Evolutionary conservation across 2,329 filamentous ascomycete species (phyloP).

Genomic region (Davidsoniella virescens): DNA sequence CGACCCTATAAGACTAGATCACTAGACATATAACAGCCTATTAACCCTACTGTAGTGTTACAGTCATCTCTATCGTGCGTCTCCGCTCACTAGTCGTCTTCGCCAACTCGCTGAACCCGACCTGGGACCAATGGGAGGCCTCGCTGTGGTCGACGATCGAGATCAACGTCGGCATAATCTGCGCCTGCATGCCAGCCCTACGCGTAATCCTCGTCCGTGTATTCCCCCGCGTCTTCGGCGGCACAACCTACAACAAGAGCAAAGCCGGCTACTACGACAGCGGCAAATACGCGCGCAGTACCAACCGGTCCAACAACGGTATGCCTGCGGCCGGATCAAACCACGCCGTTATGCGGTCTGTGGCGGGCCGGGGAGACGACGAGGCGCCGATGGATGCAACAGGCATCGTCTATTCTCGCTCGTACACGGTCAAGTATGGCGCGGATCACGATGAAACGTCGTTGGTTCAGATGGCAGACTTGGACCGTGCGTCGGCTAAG

Average conservation of each 20-base stretch:
- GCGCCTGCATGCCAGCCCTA: slow-evolving; percentile 20
- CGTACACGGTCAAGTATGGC: slow-evolving; percentile 9
- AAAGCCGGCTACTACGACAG: slow-evolving; percentile 17
- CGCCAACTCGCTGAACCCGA: slow-evolving; percentile 18
- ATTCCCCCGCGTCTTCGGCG: slow-evolving; percentile 19
- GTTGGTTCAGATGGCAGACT: slow-evolving; percentile 9
- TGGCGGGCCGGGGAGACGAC: background rate
- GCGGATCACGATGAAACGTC: slow-evolving; percentile 7
- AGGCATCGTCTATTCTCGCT: slow-evolving; percentile 6
- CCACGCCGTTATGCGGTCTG: background rate
- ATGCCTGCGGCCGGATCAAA: background rate
- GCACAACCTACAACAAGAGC: slow-evolving; percentile 15
- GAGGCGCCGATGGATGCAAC: background rate
- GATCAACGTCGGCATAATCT: slow-evolving; percentile 21
- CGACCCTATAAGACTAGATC: background rate
- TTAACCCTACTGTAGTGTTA: slow-evolving; percentile 14
- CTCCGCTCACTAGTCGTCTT: slow-evolving; percentile 18
- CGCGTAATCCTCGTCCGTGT: slow-evolving; percentile 19
- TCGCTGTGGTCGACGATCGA: slow-evolving; percentile 20
- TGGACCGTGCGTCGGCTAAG: slow-evolving; percentile 2
- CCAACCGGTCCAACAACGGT: background rate
- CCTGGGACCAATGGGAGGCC: slow-evolving; percentile 18
- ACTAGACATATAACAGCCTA: slow-evolving; percentile 6
- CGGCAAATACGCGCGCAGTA: slow-evolving; percentile 6
- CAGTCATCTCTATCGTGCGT: slow-evolving; percentile 20